Evolutionary conservation across 495 filamentous ascomycete species (phyloP).

Genomic region (Parathielavia appendiculata): DNA sequence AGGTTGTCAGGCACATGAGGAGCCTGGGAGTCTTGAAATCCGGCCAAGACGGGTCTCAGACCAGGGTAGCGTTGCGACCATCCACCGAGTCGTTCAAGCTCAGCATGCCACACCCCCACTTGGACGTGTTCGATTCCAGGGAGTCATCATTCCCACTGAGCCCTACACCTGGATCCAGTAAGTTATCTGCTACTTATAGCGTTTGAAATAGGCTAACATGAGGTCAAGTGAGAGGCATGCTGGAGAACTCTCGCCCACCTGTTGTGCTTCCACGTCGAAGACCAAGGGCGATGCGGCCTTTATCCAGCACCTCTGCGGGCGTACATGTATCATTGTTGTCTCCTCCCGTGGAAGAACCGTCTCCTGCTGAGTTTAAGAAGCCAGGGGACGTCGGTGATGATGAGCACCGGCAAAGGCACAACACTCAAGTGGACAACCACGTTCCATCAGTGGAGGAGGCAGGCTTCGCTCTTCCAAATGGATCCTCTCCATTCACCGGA

Average conservation of each 20-base stretch:
- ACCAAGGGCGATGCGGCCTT: conserved; percentile 21
- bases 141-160: conserved; percentile 28
- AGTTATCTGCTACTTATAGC: not conserved
- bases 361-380: not conserved
- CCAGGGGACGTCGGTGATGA: not conserved
- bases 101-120: conserved; percentile 15
- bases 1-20: conserved; percentile 52
- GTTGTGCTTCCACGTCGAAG: conserved; percentile 25
- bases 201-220: conserved; percentile 11
- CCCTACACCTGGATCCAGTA: conserved; percentile 29
- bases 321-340: conserved; percentile 27
- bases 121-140: conserved; percentile 9
- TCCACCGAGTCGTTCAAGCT: conserved; percentile 28
- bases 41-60: not conserved
- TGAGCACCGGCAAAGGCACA: not conserved
- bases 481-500: not conserved
- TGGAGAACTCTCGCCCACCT: conserved; percentile 11
- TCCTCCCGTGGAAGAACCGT: conserved; percentile 32
- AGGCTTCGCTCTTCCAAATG: conserved; percentile 2
- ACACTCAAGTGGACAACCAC: not conserved
- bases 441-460: conserved; percentile 4
- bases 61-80: conserved; percentile 15
- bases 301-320: conserved; percentile 9
- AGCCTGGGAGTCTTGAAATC: conserved; percentile 33
- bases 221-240: conserved; percentile 4